Conservation (phyloP, 1,139 yeast species). For the Candida sanyaensis region DNA sequence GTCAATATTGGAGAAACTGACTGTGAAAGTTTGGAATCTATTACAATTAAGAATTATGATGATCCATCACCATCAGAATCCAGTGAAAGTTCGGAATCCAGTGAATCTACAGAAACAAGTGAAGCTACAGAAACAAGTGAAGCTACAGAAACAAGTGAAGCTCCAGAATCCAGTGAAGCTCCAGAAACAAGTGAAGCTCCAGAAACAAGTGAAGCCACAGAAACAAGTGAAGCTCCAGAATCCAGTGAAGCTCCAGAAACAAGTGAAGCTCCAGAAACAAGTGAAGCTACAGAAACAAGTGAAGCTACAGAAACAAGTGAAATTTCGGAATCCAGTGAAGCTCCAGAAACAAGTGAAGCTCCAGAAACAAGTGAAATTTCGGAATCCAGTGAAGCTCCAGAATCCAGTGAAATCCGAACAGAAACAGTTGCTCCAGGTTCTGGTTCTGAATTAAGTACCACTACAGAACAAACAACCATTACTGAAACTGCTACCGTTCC, state of each 20-base stretch:
- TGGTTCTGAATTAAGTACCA: neutral
- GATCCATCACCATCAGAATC: conserved; percentile 1
- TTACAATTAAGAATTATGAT: neutral
- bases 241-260: too few species aligned
- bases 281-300: too few species aligned
- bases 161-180: too few species aligned
- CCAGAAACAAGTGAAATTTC: conserved; percentile 1
- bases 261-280: too few species aligned
- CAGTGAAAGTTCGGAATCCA: neutral
- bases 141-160: too few species aligned
- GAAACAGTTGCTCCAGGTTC: conserved; percentile 1
- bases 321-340: too few species aligned
- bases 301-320: too few species aligned
- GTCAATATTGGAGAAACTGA: neutral
- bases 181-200: too few species aligned
- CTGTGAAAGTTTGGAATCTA: neutral
- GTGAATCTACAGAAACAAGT: neutral
- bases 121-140: too few species aligned
- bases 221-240: too few species aligned
- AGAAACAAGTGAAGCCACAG: too few species aligned
- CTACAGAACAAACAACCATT: neutral
- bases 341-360: neutral
- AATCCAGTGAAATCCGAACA: conserved; percentile 1
- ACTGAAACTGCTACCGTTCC: conserved; percentile 4
- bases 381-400: conserved; percentile 4